phyloP scores from a whole-genome alignment of 768 basidiomycete species.

The Saitozyma sp. region DNA sequence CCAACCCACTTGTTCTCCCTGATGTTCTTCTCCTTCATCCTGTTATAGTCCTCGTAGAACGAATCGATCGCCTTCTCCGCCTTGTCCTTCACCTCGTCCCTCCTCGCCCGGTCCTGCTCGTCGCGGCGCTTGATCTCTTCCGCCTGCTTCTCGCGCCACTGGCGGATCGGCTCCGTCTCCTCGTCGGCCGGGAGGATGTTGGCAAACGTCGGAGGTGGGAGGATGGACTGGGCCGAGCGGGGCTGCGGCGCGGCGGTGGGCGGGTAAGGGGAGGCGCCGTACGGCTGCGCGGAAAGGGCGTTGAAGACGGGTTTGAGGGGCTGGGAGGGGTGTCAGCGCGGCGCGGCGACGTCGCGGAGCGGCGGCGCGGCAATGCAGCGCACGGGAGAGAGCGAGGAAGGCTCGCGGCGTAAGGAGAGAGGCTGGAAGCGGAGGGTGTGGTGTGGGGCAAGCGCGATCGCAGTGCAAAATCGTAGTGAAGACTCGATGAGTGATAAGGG shows the following conservation, averaged over 20 bases:
- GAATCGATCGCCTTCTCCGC: conserved; percentile 58
- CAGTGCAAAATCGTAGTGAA: too few relatives aligned
- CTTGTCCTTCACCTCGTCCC: conserved; percentile 77
- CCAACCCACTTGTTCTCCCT: conserved; percentile 86
- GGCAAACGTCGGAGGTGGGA: conserved; percentile 45
- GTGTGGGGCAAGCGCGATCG: too few relatives aligned
- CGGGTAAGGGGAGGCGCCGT: conserved; percentile 50
- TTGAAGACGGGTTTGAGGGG: conserved; percentile 45
- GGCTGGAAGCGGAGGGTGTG: too few relatives aligned
- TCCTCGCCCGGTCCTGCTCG: conserved; percentile 70
- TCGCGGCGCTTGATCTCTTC: conserved; percentile 81
- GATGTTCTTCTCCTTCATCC: conserved; percentile 85
- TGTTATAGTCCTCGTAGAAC: conserved; percentile 60
- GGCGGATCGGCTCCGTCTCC: conserved; percentile 58
- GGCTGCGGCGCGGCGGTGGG: conserved; percentile 28
- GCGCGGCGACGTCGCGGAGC: too few relatives aligned
- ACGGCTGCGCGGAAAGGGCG: conserved; percentile 44
- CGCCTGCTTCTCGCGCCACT: conserved; percentile 84
- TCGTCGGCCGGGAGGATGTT: conserved; percentile 44
- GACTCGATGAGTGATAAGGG: too few relatives aligned
- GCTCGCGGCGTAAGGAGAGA: neutral
- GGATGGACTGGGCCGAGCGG: conserved; percentile 33
- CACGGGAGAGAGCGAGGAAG: neutral
- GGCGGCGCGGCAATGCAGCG: neutral
- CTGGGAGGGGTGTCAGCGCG: conserved; percentile 10